A percentile compares a stretch with the other conserved stretches of the same genome.
These are phyloP conservation scores for Neurospora sp. DNA, from an alignment of 495 filamentous ascomycete genomes.

Conservation along the genomic window DNA sequence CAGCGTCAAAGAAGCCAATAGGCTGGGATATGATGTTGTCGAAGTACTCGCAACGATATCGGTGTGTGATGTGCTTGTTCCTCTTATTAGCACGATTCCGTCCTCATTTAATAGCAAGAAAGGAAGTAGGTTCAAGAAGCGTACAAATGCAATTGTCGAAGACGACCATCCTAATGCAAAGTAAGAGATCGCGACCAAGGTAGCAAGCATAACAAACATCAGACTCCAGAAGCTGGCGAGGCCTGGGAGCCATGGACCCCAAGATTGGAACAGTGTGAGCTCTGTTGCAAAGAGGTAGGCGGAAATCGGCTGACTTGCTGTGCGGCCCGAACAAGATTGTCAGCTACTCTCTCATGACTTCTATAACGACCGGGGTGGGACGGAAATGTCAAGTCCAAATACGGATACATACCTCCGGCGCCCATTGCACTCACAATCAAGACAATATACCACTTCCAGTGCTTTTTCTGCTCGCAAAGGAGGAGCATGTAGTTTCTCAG, in stretches of 20 bases:
- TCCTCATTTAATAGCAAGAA: background rate
- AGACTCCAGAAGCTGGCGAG: conserved; percentile 51
- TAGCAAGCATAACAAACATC: conserved; percentile 53
- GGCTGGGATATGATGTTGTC: conserved; percentile 44
- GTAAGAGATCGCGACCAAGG: conserved; percentile 42
- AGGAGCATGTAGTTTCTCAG: conserved; percentile 37
- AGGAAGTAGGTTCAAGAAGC: conserved; percentile 1
- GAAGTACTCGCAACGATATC: conserved; percentile 53
- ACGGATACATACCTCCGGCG: conserved; percentile 35
- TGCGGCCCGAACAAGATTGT: background rate
- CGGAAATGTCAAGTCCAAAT: background rate
- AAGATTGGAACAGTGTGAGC: conserved; percentile 38
- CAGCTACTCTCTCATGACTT: background rate
- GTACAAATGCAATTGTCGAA: conserved; percentile 40
- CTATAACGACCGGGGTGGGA: conserved; percentile 7
- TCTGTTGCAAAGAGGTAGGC: conserved; percentile 41
- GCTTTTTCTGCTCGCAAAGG: conserved; percentile 36
- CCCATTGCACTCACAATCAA: conserved; percentile 38
- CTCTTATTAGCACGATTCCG: background rate
- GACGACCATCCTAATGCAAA: conserved; percentile 43
- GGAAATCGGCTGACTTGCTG: conserved; percentile 37
- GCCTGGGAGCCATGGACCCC: conserved; percentile 26
- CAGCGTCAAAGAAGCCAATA: conserved; percentile 49
- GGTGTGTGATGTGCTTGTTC: conserved; percentile 34
- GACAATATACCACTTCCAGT: conserved; percentile 38